Evolutionary conservation across 192 early-diverging fungal genomes (phyloP).

Genomic region (Entomortierella parvispora): DNA sequence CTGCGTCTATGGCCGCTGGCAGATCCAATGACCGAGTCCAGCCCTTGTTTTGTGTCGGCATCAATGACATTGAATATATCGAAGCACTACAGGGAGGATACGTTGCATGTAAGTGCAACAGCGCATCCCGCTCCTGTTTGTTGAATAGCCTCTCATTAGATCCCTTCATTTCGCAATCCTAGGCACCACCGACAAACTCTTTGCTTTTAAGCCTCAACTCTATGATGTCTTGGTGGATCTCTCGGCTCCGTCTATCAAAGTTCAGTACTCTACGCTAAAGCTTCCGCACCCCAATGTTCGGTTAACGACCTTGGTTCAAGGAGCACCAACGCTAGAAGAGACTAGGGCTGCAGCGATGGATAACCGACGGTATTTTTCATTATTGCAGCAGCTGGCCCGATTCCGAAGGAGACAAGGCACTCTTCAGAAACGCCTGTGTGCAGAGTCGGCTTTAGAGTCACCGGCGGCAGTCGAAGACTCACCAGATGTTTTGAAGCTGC

Average conservation of each 20-base stretch:
- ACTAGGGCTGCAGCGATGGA: conserved; percentile 35
- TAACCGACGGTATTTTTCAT: conserved; percentile 53
- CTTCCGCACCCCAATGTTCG: conserved; percentile 23
- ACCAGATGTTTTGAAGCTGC: background rate
- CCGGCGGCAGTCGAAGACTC: background rate
- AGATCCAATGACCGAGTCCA: conserved; percentile 25
- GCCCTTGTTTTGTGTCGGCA: conserved; percentile 58
- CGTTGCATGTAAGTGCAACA: conserved; percentile 64
- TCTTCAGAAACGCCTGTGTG: conserved; percentile 24
- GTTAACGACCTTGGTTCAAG: background rate
- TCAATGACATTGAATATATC: conserved; percentile 59
- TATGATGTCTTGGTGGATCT: conserved; percentile 60
- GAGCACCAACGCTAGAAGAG: background rate
- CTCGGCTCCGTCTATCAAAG: conserved; percentile 5
- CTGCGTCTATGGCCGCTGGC: conserved; percentile 3
- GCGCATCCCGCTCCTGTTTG: too few species aligned
- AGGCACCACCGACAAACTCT: conserved; percentile 64
- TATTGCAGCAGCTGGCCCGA: conserved; percentile 47
- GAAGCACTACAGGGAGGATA: conserved; percentile 46
- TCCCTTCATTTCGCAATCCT: background rate
- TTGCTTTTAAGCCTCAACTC: conserved; percentile 55
- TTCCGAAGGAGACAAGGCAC: conserved; percentile 15
- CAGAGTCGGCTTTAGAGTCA: conserved; percentile 6
- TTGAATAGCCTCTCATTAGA: background rate
- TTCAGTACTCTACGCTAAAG: conserved; percentile 1